Conservation (phyloP, 2,329 filamentous ascomycete genomes). For the Trichoderma semiorbis region DNA sequence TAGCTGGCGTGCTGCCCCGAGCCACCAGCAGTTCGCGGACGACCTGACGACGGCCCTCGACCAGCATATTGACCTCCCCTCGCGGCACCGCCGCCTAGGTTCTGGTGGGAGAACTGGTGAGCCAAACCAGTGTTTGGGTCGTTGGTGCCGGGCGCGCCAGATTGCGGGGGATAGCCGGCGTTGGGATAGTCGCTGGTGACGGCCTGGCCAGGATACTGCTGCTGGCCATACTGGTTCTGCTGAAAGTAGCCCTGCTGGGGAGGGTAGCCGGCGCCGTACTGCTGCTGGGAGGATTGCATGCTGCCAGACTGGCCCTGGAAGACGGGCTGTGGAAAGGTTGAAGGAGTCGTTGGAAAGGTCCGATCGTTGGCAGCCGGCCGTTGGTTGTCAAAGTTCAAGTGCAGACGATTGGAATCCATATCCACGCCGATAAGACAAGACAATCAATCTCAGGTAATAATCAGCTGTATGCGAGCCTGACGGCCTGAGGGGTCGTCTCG, state of each 20-base stretch:
- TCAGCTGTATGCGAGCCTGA: conserved; percentile 17
- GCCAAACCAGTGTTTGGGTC: conserved; percentile 88
- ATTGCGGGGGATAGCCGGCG: conserved; percentile 47
- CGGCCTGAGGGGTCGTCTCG: conserved; percentile 18
- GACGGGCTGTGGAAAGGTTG: conserved; percentile 92
- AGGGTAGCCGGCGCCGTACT: conserved; percentile 46
- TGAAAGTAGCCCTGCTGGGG: conserved; percentile 56
- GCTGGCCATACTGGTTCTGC: conserved; percentile 53
- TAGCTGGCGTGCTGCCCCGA: conserved; percentile 60
- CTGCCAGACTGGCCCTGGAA: conserved; percentile 43
- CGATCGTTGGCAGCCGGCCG: conserved; percentile 61
- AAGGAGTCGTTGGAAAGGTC: conserved; percentile 83
- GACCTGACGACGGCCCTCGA: conserved; percentile 64
- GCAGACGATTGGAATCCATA: conserved; percentile 56
- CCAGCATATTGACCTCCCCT: conserved; percentile 67
- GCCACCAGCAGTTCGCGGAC: conserved; percentile 80
- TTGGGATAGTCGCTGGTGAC: conserved; percentile 47
- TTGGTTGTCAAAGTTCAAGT: conserved; percentile 66
- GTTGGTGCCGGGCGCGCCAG: conserved; percentile 61
- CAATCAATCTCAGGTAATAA: not conserved
- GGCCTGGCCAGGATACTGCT: conserved; percentile 38
- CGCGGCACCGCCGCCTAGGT: conserved; percentile 73
- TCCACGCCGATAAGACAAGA: conserved; percentile 3
- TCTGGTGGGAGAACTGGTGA: conserved; percentile 96
- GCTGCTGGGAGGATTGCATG: conserved; percentile 31